A percentile compares a stretch with the other conserved stretches of the same genome.
These are phyloP conservation scores for Mortierella sp. DNA, from an alignment of 371 early-diverging fungal species.

Conservation along the genomic window DNA sequence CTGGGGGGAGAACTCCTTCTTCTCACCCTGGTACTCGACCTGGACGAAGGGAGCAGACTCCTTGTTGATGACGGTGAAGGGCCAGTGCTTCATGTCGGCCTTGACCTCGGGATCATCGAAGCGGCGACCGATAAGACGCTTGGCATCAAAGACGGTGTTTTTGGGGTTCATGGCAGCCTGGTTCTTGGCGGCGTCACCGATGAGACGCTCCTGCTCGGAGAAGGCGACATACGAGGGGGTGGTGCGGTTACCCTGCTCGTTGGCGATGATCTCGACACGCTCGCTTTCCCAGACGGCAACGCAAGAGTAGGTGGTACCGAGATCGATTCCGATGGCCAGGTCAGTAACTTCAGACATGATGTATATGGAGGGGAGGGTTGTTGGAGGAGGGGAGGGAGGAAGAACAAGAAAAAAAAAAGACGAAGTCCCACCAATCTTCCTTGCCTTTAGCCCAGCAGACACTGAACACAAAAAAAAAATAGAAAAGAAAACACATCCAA, in stretches of 20 bases:
- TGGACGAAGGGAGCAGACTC: constrained; percentile 83
- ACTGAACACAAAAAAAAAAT: background rate
- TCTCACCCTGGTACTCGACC: constrained; percentile 85
- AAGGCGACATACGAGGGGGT: constrained; percentile 95
- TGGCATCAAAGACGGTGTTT: constrained; percentile 96
- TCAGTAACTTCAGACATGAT: constrained; percentile 77
- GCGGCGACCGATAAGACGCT: constrained; percentile 97
- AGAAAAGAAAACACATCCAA: constrained; percentile 6
- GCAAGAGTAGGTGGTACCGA: constrained; percentile 88
- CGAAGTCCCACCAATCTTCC: constrained; percentile 3
- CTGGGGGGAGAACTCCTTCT: constrained; percentile 86
- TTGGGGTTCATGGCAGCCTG: constrained; percentile 87
- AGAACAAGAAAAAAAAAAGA: constrained; percentile 50
- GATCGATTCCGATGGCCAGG: constrained; percentile 79
- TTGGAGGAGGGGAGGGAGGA: constrained; percentile 47
- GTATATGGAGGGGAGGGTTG: constrained; percentile 13
- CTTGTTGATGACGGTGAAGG: constrained; percentile 84
- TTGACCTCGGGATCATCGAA: constrained; percentile 90
- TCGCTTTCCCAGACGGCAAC: constrained; percentile 79
- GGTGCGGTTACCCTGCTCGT: constrained; percentile 93
- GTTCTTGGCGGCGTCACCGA: constrained; percentile 93
- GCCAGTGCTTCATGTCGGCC: constrained; percentile 93
- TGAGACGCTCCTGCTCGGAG: constrained; percentile 85
- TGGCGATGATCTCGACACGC: constrained; percentile 89
- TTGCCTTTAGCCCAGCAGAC: background rate